phyloP scores from a whole-genome alignment of 2,329 filamentous ascomycete genomes.

The Calonectria ilicicola region DNA sequence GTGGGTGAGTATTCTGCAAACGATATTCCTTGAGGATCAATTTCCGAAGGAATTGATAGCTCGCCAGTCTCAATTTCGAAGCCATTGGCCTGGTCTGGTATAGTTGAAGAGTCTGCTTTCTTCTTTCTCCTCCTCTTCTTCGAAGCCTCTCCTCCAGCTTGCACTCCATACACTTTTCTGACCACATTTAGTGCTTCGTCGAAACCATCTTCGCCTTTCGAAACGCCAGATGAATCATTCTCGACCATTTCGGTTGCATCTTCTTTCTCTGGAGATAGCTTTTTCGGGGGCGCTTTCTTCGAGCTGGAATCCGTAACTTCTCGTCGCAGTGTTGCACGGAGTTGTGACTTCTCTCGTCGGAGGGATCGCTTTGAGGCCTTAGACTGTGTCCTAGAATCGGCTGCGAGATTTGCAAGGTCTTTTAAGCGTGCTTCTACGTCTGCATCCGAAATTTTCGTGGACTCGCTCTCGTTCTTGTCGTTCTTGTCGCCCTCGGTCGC shows the following conservation, averaged over 20 bases:
- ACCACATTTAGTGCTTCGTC: slow-evolving; percentile 38
- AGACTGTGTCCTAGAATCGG: not conserved
- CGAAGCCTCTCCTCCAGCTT: not conserved
- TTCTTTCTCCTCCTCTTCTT: slow-evolving; percentile 18
- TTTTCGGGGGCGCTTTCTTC: not conserved
- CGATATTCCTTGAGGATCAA: not conserved
- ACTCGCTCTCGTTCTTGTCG: not conserved
- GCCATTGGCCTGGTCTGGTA: not conserved
- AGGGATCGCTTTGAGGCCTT: not conserved
- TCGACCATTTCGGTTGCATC: not conserved
- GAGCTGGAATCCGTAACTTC: not conserved
- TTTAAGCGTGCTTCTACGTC: not conserved
- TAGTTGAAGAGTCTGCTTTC: not conserved
- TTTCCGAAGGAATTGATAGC: not conserved
- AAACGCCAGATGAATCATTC: not conserved
- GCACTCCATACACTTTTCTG: slow-evolving; percentile 39
- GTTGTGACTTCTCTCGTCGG: not conserved
- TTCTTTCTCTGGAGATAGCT: not conserved
- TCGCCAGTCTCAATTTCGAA: not conserved
- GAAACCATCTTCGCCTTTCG: slow-evolving; percentile 26
- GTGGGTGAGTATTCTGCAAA: not conserved
- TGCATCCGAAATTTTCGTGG: not conserved
- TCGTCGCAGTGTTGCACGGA: not conserved
- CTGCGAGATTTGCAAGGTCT: not conserved
- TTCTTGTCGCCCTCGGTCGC: not conserved